These are phyloP conservation scores for Linnemannia exigua DNA, from an alignment of 192 early-diverging fungal species.

Conservation along the genomic window DNA sequence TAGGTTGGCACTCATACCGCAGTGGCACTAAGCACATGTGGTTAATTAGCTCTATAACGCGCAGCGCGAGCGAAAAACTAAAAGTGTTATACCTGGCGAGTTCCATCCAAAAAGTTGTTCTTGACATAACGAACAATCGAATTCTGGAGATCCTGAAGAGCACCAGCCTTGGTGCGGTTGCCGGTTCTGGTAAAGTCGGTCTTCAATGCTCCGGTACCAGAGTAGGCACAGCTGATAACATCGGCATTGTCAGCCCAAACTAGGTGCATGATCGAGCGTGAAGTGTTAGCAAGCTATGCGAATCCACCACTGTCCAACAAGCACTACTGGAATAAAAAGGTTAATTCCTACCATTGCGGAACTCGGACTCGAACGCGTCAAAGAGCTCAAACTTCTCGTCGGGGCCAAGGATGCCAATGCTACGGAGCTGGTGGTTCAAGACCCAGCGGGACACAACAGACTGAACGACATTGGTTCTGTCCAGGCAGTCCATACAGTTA, in stretches of 20 bases:
- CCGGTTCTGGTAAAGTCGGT: slow-evolving; percentile 98
- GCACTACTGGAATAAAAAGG: not conserved
- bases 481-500: slow-evolving; percentile 99
- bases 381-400: slow-evolving; percentile 76
- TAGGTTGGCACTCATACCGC: slow-evolving; percentile 36
- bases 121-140: slow-evolving; percentile 89
- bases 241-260: slow-evolving; percentile 99
- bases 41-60: not conserved
- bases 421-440: slow-evolving; percentile 81
- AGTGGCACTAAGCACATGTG: not conserved
- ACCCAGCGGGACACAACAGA: slow-evolving; percentile 85
- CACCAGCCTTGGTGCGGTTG: slow-evolving; percentile 86
- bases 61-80: not conserved
- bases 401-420: slow-evolving; percentile 72
- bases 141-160: slow-evolving; percentile 85
- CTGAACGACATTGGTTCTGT: slow-evolving; percentile 99
- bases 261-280: slow-evolving; percentile 30
- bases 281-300: not conserved
- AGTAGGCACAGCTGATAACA: slow-evolving; percentile 90
- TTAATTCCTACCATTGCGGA: slow-evolving; percentile 78
- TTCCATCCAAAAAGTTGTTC: slow-evolving; percentile 97
- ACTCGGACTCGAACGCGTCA: slow-evolving; percentile 75
- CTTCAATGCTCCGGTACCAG: slow-evolving; percentile 97
- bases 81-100: slow-evolving; percentile 70
- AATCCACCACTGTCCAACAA: not conserved